Evolutionary conservation across 352 stramenopile species (phyloP).

Genomic region (Thalassiosira livingstoniorum): DNA sequence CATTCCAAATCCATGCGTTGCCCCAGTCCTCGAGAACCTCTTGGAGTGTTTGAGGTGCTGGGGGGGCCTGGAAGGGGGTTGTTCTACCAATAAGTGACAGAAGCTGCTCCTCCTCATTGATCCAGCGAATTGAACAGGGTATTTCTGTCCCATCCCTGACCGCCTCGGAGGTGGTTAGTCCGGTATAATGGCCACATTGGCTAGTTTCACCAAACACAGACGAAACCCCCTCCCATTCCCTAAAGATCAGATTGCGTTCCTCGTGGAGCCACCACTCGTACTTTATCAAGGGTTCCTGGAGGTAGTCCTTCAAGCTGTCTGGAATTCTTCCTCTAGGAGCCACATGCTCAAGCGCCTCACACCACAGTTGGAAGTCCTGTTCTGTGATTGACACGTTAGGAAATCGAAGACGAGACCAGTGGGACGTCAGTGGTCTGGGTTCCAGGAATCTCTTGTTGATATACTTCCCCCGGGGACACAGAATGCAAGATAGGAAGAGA

Average conservation of each 20-base stretch:
- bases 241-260: background rate
- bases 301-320: background rate
- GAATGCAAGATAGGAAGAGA: slow-evolving; percentile 30
- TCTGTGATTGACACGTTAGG: background rate
- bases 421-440: background rate
- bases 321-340: background rate
- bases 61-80: too few relatives aligned
- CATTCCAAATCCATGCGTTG: slow-evolving; percentile 6
- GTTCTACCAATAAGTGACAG: too few relatives aligned
- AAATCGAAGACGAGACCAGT: slow-evolving; percentile 12
- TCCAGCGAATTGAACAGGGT: background rate
- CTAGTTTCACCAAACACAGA: background rate
- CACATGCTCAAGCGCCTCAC: background rate
- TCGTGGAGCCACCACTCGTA: background rate
- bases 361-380: slow-evolving; percentile 1
- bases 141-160: background rate
- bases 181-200: background rate
- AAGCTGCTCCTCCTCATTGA: background rate
- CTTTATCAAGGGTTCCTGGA: background rate
- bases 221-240: background rate
- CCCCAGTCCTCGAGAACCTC: slow-evolving; percentile 5
- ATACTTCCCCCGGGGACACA: background rate
- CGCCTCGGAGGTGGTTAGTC: background rate
- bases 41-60: background rate
- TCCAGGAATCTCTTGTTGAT: background rate